Conservation (phyloP, 1,139 yeast genomes). For the Kluyveromyces sp. region DNA sequence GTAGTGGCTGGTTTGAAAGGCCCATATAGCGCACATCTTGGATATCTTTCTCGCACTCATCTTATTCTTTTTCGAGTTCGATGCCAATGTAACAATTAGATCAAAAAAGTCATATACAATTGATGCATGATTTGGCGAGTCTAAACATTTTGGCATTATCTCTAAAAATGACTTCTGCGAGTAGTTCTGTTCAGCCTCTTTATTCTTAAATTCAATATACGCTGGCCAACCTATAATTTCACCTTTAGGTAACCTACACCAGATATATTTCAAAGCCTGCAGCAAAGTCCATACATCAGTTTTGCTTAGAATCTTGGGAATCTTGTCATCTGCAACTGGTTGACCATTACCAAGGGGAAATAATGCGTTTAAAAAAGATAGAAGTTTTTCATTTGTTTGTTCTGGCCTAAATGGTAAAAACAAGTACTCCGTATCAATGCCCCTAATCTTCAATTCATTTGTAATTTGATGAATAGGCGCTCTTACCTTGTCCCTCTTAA, state of each 20-base stretch:
- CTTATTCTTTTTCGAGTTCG: constrained; percentile 75
- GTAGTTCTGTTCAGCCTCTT: constrained; percentile 56
- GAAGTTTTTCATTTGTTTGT: constrained; percentile 49
- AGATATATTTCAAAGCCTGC: constrained; percentile 68
- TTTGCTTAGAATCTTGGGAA: constrained; percentile 34
- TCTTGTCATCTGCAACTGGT: constrained; percentile 34
- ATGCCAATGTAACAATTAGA: constrained; percentile 65
- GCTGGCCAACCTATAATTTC: constrained; percentile 85
- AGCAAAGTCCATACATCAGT: constrained; percentile 64
- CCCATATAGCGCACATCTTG: constrained; percentile 85
- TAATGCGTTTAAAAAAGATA: constrained; percentile 42
- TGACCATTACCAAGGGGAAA: constrained; percentile 47
- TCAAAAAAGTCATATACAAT: constrained; percentile 84
- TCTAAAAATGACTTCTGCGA: constrained; percentile 71
- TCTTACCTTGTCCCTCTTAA: constrained; percentile 57
- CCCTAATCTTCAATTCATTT: constrained; percentile 47
- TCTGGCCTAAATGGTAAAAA: constrained; percentile 65
- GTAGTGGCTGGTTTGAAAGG: constrained; percentile 42
- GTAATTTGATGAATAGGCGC: constrained; percentile 60
- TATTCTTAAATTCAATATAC: constrained; percentile 57
- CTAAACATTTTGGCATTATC: constrained; percentile 74
- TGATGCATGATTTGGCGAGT: constrained; percentile 82
- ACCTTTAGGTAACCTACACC: constrained; percentile 77
- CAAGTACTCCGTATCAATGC: constrained; percentile 52
- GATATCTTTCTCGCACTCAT: constrained; percentile 74